Evolutionary conservation across 306 rosid species (phyloP), one percentile per base, ranked within the genome.

Genomic region (Castanopsis chinensis): DNA sequence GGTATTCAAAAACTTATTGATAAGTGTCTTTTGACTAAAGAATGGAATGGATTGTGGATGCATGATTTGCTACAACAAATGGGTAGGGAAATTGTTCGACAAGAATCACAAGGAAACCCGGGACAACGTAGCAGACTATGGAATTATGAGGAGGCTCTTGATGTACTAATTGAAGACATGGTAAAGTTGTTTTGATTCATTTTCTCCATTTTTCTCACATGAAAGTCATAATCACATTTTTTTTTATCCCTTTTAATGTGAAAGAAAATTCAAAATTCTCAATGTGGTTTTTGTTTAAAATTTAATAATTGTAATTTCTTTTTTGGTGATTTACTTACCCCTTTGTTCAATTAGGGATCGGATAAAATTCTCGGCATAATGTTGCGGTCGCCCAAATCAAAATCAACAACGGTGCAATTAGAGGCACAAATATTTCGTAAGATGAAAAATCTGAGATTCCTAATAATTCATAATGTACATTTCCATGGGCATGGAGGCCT

Each of bases 51-150:
- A 37, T 37, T 37, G 43, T 7, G 15, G 53, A 45, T 45, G 53
- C 53, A 45, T 45, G 53, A 45, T 15, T 45, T 45, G 53, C 0
- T 45, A 45, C 53, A 45, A 45, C 53, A 11, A 45, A 45, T 45
- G 53, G 53, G 53, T 45, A 45, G 15, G 4, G 53, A 45, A 11
- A 45, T 45, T 21, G 83, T 78, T 52, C 19, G 52, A 1, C 45
- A 70, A 35, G 81, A 85, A 69, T 78, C 70, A 10, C 30, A 43
- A 0, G 14, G 0, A 4, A 37, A 78, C 18, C 74, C 76, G 0
- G 69, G 72, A 20, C 43, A 56, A 13, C 63, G 78, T 28, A 81
- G 85, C 1, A 81, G 85, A 28, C 45, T 82, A 52, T 77, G 81
- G 78, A 37, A 19, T 33, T 25, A 33, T 0, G 56, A 72, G 3